phyloP scores from a whole-genome alignment of 768 basidiomycete species.

The Russula olivacea region DNA sequence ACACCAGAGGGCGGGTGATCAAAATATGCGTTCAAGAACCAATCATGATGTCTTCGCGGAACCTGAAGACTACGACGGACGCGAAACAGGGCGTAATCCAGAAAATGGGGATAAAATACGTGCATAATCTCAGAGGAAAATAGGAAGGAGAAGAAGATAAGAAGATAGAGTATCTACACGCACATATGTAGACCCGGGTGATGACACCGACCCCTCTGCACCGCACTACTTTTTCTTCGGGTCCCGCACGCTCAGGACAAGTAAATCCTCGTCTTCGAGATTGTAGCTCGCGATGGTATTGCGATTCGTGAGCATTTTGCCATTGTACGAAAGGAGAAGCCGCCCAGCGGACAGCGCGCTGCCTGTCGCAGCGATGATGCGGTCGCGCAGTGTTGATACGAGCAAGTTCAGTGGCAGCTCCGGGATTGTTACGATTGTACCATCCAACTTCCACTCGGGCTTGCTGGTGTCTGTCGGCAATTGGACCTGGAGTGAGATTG shows the following conservation, averaged over 20 bases:
- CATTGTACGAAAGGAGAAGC: slow-evolving; percentile 71
- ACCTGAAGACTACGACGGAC: background rate
- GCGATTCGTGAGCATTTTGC: slow-evolving; percentile 84
- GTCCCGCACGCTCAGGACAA: slow-evolving; percentile 73
- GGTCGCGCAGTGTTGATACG: slow-evolving; percentile 86
- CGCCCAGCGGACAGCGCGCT: slow-evolving; percentile 75
- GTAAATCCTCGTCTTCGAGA: slow-evolving; percentile 82
- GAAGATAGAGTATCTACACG: background rate
- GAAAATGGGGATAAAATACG: slow-evolving; percentile 4
- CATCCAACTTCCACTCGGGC: slow-evolving; percentile 92
- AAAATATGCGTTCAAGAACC: background rate
- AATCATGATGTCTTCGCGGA: background rate
- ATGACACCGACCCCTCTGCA: background rate
- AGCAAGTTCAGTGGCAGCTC: slow-evolving; percentile 81
- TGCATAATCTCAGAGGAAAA: slow-evolving; percentile 1
- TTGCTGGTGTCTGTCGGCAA: slow-evolving; percentile 77
- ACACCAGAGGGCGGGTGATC: background rate
- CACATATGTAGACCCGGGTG: background rate
- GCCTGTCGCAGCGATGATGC: slow-evolving; percentile 72
- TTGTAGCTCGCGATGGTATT: slow-evolving; percentile 84
- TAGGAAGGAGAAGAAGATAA: background rate
- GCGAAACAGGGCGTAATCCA: background rate
- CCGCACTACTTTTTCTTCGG: slow-evolving; percentile 56
- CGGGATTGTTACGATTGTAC: slow-evolving; percentile 64
- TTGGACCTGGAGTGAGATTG: slow-evolving; percentile 80